phyloP scores from a whole-genome alignment of 2,329 filamentous ascomycete species.

The Paecilomyces variotii region DNA sequence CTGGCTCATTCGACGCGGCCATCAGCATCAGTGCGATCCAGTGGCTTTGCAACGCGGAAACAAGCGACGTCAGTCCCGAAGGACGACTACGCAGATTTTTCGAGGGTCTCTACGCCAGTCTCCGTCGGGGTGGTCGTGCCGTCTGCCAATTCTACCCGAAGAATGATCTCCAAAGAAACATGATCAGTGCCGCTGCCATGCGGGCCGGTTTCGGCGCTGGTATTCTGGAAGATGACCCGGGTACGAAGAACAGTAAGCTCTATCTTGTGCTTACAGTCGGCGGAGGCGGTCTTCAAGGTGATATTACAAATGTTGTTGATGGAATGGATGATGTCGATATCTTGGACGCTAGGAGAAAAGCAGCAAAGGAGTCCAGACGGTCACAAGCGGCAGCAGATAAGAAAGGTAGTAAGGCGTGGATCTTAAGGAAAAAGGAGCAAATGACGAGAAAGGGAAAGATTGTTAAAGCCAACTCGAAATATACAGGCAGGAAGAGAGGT shows the following conservation, averaged over 20 bases:
- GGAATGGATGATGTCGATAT: constrained; percentile 86
- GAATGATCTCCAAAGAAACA: constrained; percentile 80
- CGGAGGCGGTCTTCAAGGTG: constrained; percentile 54
- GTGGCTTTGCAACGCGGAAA: constrained; percentile 96
- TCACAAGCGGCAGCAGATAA: constrained; percentile 38
- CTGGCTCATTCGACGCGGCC: constrained; percentile 88
- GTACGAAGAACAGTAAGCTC: constrained; percentile 94
- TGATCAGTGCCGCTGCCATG: constrained; percentile 87
- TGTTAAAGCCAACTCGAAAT: constrained; percentile 86
- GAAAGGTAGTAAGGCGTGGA: constrained; percentile 45
- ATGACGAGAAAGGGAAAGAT: constrained; percentile 93
- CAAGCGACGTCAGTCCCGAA: constrained; percentile 70
- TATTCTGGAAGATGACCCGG: constrained; percentile 87
- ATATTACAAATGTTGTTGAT: constrained; percentile 84
- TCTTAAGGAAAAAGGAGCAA: constrained; percentile 66
- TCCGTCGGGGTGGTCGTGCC: constrained; percentile 76
- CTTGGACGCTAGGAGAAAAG: constrained; percentile 56
- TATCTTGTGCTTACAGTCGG: constrained; percentile 93
- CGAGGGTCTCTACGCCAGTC: constrained; percentile 76
- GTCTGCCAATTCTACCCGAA: constrained; percentile 99
- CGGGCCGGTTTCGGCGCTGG: constrained; percentile 93
- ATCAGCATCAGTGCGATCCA: constrained; percentile 95
- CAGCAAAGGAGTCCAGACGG: constrained; percentile 33
- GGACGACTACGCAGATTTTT: constrained; percentile 80
- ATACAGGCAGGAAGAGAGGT: constrained; percentile 82